These are phyloP conservation scores for Talaromyces sp. DNA, from an alignment of 2,329 filamentous ascomycete genomes.

Conservation along the genomic window DNA sequence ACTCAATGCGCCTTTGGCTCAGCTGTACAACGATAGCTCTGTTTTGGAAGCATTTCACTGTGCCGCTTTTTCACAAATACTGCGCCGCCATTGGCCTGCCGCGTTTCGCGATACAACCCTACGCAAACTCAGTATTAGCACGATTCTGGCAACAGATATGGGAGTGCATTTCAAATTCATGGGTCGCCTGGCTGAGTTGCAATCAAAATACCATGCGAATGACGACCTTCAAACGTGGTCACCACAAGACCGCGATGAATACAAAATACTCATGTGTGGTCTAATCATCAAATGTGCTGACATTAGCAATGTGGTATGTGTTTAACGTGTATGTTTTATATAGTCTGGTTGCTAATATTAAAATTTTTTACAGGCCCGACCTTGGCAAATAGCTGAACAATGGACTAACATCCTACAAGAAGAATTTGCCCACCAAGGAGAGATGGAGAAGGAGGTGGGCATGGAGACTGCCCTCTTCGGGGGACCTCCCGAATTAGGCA, in stretches of 20 bases:
- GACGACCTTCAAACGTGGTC: slow-evolving; percentile 68
- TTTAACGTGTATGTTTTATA: not conserved
- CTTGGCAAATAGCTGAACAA: slow-evolving; percentile 71
- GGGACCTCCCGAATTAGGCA: slow-evolving; percentile 71
- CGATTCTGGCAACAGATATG: slow-evolving; percentile 98
- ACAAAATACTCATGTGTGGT: slow-evolving; percentile 77
- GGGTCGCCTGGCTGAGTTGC: slow-evolving; percentile 74
- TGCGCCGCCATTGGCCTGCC: slow-evolving; percentile 83
- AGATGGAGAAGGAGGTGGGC: slow-evolving; percentile 81
- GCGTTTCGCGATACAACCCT: slow-evolving; percentile 74
- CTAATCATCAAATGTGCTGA: slow-evolving; percentile 96
- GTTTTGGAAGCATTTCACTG: slow-evolving; percentile 97
- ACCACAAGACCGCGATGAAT: slow-evolving; percentile 66
- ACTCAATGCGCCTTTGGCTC: slow-evolving; percentile 84
- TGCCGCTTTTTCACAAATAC: slow-evolving; percentile 91
- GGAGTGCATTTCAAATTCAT: slow-evolving; percentile 95
- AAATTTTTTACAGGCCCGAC: slow-evolving; percentile 58
- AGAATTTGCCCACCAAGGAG: slow-evolving; percentile 87
- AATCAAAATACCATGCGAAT: slow-evolving; percentile 67
- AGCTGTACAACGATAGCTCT: slow-evolving; percentile 94
- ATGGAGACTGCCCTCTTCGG: slow-evolving; percentile 83
- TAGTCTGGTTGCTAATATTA: not conserved
- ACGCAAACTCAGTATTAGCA: slow-evolving; percentile 89
- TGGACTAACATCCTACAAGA: slow-evolving; percentile 96
- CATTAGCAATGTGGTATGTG: slow-evolving; percentile 91